Percentiles rank a stretch among this genome's conserved stretches.
phyloP scores from a whole-genome alignment of 2,329 filamentous ascomycete species.

The Beauveria brongniartii region DNA sequence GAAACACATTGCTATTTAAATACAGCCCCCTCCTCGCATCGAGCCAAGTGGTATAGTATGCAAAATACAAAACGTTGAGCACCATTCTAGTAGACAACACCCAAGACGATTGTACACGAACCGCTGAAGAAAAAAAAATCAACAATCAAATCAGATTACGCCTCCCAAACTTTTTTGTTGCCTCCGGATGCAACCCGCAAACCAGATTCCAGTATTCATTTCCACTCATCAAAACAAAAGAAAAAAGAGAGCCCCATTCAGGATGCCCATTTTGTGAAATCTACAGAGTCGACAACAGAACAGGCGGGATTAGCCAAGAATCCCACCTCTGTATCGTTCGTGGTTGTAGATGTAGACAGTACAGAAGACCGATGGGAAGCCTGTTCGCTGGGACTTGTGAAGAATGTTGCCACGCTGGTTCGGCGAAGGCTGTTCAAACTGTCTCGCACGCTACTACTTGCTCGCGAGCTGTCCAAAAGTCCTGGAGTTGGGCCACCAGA shows the following conservation, averaged over 20 bases:
- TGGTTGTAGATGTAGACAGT: conserved; percentile 43
- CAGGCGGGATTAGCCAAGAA: conserved; percentile 18
- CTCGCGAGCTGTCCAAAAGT: conserved; percentile 28
- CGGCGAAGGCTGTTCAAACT: conserved; percentile 53
- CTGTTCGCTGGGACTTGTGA: conserved; percentile 48
- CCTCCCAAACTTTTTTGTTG: conserved; percentile 7
- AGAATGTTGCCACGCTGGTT: conserved; percentile 59
- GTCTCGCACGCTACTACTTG: conserved; percentile 46
- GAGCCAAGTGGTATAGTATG: conserved; percentile 9
- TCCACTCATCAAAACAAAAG: background rate
- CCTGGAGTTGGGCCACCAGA: conserved; percentile 13
- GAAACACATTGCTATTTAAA: background rate
- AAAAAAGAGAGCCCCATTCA: background rate
- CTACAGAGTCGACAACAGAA: conserved; percentile 36
- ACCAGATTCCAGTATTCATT: background rate
- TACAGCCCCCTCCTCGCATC: background rate
- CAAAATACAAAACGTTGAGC: conserved; percentile 9
- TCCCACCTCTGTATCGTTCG: conserved; percentile 45
- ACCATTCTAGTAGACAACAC: conserved; percentile 1
- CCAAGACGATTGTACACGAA: conserved; percentile 4
- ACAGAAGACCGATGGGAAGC: conserved; percentile 52
- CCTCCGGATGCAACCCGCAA: background rate
- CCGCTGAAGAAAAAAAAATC: background rate
- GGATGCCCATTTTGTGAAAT: conserved; percentile 43
- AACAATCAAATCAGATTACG: conserved; percentile 6